These are phyloP conservation scores for Monosporascus sp. DNA, from an alignment of 2,329 filamentous ascomycete species.

Conservation along the genomic window DNA sequence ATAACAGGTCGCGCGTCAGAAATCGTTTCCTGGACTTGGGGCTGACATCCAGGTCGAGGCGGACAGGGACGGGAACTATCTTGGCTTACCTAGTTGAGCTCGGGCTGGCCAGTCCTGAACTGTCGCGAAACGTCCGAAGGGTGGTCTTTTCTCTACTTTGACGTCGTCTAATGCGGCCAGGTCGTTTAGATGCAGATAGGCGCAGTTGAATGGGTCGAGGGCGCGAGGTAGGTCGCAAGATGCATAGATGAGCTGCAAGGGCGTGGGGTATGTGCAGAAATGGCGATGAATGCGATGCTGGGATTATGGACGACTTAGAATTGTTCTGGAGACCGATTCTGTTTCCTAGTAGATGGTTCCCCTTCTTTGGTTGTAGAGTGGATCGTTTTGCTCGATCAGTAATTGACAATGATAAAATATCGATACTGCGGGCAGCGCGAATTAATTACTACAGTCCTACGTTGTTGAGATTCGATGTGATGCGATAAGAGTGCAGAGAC, in stretches of 20 bases:
- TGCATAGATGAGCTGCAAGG: slow-evolving; percentile 20
- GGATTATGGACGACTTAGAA: slow-evolving; percentile 1
- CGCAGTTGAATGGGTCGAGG: neutral
- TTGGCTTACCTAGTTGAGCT: slow-evolving; percentile 10
- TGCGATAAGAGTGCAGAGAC: neutral
- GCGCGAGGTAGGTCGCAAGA: slow-evolving; percentile 1
- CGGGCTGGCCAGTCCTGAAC: slow-evolving; percentile 5
- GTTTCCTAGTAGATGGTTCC: neutral
- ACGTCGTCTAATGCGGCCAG: neutral
- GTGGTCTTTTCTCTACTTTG: neutral
- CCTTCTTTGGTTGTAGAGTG: neutral
- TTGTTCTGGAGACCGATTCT: neutral
- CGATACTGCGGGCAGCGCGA: no score
- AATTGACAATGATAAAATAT: no score
- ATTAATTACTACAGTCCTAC: no score
- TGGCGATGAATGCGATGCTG: slow-evolving; percentile 1
- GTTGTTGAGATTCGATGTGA: neutral
- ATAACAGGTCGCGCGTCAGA: slow-evolving; percentile 1
- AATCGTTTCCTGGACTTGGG: neutral
- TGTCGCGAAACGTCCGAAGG: slow-evolving; percentile 1
- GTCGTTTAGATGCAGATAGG: slow-evolving; percentile 1
- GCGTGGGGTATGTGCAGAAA: slow-evolving; percentile 35
- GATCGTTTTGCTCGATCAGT: no score
- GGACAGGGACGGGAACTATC: neutral
- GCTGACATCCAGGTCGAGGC: neutral